Conservation (phyloP, 1,284 basidiomycete species). For the Trichosporon sp. region DNA sequence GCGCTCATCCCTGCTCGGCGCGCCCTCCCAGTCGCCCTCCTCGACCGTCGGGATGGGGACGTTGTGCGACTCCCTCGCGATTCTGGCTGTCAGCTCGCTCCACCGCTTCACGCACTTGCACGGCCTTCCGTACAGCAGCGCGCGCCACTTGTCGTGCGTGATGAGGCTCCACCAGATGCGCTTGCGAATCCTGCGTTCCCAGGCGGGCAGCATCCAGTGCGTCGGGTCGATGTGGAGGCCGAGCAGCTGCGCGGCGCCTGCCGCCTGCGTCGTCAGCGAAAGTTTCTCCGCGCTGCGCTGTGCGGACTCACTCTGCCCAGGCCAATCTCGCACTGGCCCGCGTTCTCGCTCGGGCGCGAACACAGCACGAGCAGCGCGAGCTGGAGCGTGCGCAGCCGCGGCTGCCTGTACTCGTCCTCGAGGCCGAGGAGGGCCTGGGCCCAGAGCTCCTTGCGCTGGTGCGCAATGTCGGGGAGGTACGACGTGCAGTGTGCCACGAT, state of each 20-base stretch:
- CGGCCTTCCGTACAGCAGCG: constrained; percentile 35
- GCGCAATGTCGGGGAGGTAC: constrained; percentile 29
- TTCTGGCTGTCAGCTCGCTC: not conserved
- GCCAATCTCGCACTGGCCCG: constrained; percentile 30
- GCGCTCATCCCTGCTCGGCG: constrained; percentile 2
- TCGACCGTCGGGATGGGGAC: constrained; percentile 30
- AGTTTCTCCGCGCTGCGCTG: too few relatives aligned
- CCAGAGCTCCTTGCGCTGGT: constrained; percentile 34
- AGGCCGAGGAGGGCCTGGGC: constrained; percentile 29
- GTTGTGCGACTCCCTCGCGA: constrained; percentile 25
- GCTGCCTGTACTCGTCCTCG: constrained; percentile 43
- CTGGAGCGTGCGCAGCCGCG: constrained; percentile 36
- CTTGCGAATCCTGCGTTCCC: constrained; percentile 41
- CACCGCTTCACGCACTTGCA: constrained; percentile 23
- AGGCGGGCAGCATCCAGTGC: constrained; percentile 41
- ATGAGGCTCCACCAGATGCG: constrained; percentile 44
- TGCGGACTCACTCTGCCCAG: constrained; percentile 26
- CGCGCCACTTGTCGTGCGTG: constrained; percentile 41
- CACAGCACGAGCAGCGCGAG: constrained; percentile 32
- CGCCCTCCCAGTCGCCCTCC: constrained; percentile 23
- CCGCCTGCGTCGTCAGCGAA: constrained; percentile 17
- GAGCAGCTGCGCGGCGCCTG: constrained; percentile 41
- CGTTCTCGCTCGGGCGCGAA: constrained; percentile 33
- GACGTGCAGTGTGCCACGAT: constrained; percentile 36
- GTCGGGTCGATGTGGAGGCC: constrained; percentile 44